Conservation (phyloP, 2,329 filamentous ascomycete genomes). For the Cladosporium sp. region DNA sequence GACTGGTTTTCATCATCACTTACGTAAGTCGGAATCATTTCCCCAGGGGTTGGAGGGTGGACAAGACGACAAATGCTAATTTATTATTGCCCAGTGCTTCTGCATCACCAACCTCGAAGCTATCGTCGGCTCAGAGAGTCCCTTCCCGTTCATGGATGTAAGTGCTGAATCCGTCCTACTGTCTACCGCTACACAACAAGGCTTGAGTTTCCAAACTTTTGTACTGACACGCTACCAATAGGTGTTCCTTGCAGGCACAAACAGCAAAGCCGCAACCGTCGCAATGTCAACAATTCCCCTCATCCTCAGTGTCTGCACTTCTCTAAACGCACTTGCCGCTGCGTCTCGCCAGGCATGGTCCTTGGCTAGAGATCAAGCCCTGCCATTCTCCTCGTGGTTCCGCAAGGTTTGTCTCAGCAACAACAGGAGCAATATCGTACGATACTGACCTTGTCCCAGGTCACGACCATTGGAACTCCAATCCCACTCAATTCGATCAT, state of each 20-base stretch:
- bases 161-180: not conserved
- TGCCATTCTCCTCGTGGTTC: conserved; percentile 18
- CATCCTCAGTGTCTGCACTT: conserved; percentile 18
- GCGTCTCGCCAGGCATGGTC: conserved; percentile 18
- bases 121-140: not conserved
- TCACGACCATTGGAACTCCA: conserved; percentile 8
- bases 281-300: conserved; percentile 9
- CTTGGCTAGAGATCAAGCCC: conserved; percentile 11
- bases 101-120: conserved; percentile 20
- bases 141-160: conserved; percentile 18
- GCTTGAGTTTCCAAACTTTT: not conserved
- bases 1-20: conserved; percentile 29
- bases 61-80: not conserved
- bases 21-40: conserved; percentile 15
- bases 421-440: not conserved
- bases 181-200: not conserved
- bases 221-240: not conserved
- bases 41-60: not conserved
- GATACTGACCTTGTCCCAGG: not conserved
- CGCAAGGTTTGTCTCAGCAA: conserved; percentile 14
- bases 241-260: conserved; percentile 16
- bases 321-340: conserved; percentile 16
- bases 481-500: conserved; percentile 30
- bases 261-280: conserved; percentile 14
- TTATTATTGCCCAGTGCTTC: not conserved